Conservation (phyloP, 2,329 filamentous ascomycete genomes). For the Elsinoe perseae region DNA sequence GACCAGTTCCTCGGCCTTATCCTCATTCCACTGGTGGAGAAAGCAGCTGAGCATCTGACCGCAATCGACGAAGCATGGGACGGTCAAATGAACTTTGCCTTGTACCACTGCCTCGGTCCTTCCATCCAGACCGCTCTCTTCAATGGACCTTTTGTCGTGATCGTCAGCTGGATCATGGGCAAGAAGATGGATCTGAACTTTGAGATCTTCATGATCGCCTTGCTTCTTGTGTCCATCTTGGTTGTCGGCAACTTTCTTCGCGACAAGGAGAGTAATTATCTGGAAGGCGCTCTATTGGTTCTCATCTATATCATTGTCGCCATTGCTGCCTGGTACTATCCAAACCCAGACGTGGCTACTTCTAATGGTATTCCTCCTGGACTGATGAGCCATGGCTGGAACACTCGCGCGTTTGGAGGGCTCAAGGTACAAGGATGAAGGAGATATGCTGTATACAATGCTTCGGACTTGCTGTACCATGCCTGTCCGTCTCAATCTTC, state of each 20-base stretch:
- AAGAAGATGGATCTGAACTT: conserved; percentile 69
- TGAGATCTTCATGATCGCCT: conserved; percentile 74
- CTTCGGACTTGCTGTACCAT: too few relatives aligned
- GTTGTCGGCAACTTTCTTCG: conserved; percentile 81
- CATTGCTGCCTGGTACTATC: conserved; percentile 54
- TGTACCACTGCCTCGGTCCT: conserved; percentile 76
- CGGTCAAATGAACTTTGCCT: conserved; percentile 66
- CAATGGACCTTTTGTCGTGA: conserved; percentile 73
- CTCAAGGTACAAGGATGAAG: conserved; percentile 6
- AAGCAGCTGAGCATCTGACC: conserved; percentile 76
- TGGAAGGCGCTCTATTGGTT: conserved; percentile 76
- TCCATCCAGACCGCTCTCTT: conserved; percentile 85
- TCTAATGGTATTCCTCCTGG: conserved; percentile 1
- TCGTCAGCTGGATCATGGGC: conserved; percentile 75
- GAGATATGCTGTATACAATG: too few relatives aligned
- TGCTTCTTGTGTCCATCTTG: conserved; percentile 75
- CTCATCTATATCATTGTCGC: conserved; percentile 59
- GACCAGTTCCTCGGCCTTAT: conserved; percentile 63
- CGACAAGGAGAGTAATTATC: conserved; percentile 82
- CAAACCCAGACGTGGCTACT: conserved; percentile 36
- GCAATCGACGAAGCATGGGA: conserved; percentile 80
- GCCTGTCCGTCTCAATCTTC: too few relatives aligned
- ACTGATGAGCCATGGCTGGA: conserved; percentile 8
- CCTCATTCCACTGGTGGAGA: conserved; percentile 73
- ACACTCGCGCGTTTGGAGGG: not conserved